Percentiles rank a stretch among this genome's conserved stretches.
phyloP scores from a whole-genome alignment of 163 green algal species.

The Chlorella variabilis region DNA sequence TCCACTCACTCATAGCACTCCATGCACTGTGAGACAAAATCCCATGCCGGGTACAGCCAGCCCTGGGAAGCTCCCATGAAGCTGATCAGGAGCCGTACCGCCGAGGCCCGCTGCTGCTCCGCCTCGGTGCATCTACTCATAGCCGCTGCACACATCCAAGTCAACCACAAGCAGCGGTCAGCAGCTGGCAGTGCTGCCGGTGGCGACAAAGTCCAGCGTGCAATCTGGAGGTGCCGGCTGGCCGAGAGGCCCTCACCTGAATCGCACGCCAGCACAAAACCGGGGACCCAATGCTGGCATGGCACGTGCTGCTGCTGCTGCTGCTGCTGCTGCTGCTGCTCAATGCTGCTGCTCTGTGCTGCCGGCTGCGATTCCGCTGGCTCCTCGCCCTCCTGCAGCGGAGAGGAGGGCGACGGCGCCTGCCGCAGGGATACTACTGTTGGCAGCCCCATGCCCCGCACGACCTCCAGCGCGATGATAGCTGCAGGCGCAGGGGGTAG shows the following conservation, averaged over 20 bases:
- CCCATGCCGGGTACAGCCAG: constrained; percentile 42
- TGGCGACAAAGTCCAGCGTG: too few relatives aligned
- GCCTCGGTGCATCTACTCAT: not conserved
- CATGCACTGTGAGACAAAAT: constrained; percentile 52
- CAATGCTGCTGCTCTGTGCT: not conserved
- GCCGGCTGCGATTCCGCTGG: too few relatives aligned
- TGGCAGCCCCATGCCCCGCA: constrained; percentile 41
- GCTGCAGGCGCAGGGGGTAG: constrained; percentile 29
- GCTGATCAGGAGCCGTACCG: constrained; percentile 66
- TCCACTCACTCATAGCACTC: constrained; percentile 54
- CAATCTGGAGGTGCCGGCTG: too few relatives aligned
- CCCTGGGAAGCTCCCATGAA: constrained; percentile 73
- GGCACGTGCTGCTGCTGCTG: not conserved
- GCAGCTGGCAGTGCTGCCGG: not conserved
- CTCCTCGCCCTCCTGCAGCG: not conserved
- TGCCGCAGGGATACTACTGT: constrained; percentile 43
- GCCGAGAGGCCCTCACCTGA: too few relatives aligned
- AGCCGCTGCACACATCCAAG: constrained; percentile 2
- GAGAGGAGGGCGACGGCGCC: not conserved
- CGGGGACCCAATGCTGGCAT: not conserved
- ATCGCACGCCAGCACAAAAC: constrained; percentile 18
- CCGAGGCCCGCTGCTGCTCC: constrained; percentile 29
- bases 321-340: not conserved
- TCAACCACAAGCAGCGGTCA: not conserved
- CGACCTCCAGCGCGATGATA: constrained; percentile 72